Conservation (phyloP, 345 rosid species). For the Bruguiera gymnorhiza region DNA sequence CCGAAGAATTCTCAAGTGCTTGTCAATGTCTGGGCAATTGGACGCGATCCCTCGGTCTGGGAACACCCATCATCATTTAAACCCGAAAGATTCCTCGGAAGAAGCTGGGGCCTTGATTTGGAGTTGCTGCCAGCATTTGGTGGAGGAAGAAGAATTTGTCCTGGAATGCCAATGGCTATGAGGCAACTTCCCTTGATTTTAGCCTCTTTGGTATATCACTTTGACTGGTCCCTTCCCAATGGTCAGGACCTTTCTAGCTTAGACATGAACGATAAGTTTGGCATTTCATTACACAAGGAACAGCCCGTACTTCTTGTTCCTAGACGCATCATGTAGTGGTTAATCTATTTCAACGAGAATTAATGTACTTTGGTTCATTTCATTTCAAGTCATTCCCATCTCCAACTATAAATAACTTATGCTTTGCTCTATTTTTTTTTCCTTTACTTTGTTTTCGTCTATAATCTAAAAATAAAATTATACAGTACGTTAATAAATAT, state of each 20-base stretch:
- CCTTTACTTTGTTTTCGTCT: too few species aligned
- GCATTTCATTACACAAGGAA: slow-evolving; percentile 7
- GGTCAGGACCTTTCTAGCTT: neutral
- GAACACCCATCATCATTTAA: slow-evolving; percentile 19
- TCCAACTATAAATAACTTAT: too few species aligned
- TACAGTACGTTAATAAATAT: too few species aligned
- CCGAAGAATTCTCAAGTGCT: slow-evolving; percentile 19
- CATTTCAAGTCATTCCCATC: too few species aligned
- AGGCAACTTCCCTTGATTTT: slow-evolving; percentile 10
- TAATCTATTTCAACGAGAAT: too few species aligned
- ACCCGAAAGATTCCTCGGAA: slow-evolving; percentile 14
- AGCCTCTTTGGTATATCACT: slow-evolving; percentile 7
- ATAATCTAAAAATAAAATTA: too few species aligned
- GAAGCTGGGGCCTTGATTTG: neutral
- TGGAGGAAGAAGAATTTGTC: slow-evolving; percentile 22
- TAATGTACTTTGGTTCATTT: too few species aligned
- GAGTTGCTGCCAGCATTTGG: slow-evolving; percentile 13
- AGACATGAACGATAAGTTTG: slow-evolving; percentile 8
- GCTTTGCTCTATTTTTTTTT: too few species aligned
- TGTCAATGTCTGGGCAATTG: slow-evolving; percentile 21
- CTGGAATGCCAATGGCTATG: slow-evolving; percentile 12
- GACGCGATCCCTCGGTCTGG: slow-evolving; percentile 9
- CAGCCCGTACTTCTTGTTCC: neutral
- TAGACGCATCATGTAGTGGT: neutral
- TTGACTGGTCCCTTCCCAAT: slow-evolving; percentile 20